A percentile compares a stretch with the other conserved stretches of the same genome.
These are phyloP conservation scores for Botrytis byssoidea DNA, from an alignment of 2,329 filamentous ascomycete genomes.

Conservation along the genomic window DNA sequence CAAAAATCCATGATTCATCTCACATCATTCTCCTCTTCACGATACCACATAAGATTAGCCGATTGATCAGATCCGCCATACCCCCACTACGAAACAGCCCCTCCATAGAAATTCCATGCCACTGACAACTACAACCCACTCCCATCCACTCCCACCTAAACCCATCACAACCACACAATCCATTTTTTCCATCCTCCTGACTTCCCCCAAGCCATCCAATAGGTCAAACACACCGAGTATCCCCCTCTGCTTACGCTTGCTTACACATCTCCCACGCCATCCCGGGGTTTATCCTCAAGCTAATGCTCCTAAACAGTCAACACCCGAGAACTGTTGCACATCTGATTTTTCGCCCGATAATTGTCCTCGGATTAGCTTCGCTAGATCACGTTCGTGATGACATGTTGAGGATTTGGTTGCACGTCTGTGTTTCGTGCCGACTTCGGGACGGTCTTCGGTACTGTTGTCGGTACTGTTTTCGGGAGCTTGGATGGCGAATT, in stretches of 20 bases:
- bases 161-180: not conserved
- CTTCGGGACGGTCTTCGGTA: not conserved
- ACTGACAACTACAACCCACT: not conserved
- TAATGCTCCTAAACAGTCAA: not conserved
- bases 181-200: not conserved
- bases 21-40: not conserved
- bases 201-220: not conserved
- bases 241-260: not conserved
- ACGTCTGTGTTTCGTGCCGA: not conserved
- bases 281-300: not conserved
- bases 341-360: not conserved
- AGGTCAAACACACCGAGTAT: not conserved
- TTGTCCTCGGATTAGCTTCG: not conserved
- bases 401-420: not conserved
- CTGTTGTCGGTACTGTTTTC: not conserved
- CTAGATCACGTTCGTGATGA: not conserved
- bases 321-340: not conserved
- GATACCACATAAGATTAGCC: not conserved
- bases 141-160: not conserved
- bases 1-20: no score
- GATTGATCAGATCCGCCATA: not conserved
- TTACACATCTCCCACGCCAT: not conserved
- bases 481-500: not conserved
- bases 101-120: not conserved
- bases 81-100: not conserved